These are phyloP conservation scores for Phytophthora nicotianae DNA, from an alignment of 352 stramenopile genomes.

Conservation along the genomic window DNA sequence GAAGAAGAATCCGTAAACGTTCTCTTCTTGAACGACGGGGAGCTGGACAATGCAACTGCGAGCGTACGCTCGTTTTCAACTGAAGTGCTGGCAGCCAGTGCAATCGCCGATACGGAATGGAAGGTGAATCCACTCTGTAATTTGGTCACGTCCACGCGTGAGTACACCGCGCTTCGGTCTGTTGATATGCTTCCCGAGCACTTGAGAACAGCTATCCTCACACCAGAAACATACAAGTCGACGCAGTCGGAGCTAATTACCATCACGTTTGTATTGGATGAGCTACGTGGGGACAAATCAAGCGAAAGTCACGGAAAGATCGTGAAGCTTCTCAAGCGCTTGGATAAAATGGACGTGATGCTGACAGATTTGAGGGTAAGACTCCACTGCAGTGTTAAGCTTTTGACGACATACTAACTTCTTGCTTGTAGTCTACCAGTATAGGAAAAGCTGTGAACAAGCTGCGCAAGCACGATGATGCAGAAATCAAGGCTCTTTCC, in stretches of 20 bases:
- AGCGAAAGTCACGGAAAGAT: conserved; percentile 47
- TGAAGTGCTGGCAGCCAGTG: conserved; percentile 65
- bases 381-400: neutral
- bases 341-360: conserved; percentile 76
- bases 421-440: conserved; percentile 62
- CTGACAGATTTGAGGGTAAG: conserved; percentile 81
- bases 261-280: conserved; percentile 69
- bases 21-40: conserved; percentile 81
- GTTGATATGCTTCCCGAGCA: conserved; percentile 87
- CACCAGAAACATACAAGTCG: conserved; percentile 79
- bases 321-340: conserved; percentile 63
- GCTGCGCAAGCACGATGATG: conserved; percentile 75
- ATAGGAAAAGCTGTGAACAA: conserved; percentile 89
- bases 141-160: conserved; percentile 75
- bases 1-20: conserved; percentile 76
- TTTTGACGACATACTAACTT: conserved; percentile 13
- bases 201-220: conserved; percentile 78
- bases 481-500: conserved; percentile 50
- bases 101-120: conserved; percentile 79
- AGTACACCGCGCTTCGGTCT: conserved; percentile 84
- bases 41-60: conserved; percentile 71
- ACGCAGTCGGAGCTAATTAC: conserved; percentile 75
- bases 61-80: conserved; percentile 67
- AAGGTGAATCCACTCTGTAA: conserved; percentile 79
- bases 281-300: conserved; percentile 41